Percentiles rank a stretch among this genome's conserved stretches.
These are phyloP conservation scores for Xylaria sp. DNA, from an alignment of 2,329 filamentous ascomycete genomes.

Conservation along the genomic window DNA sequence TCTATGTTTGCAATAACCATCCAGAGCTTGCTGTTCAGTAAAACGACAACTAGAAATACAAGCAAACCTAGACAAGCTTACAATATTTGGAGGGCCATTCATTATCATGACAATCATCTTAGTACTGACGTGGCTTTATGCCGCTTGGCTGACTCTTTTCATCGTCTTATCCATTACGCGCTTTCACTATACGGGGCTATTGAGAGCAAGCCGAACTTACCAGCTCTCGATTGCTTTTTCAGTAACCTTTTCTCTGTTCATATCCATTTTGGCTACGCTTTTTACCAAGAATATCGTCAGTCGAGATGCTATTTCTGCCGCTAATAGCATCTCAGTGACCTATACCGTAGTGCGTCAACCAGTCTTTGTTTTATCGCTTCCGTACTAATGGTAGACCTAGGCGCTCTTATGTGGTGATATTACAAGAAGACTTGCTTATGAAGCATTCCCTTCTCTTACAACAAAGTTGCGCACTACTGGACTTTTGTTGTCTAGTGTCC, in stretches of 20 bases:
- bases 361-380: neutral
- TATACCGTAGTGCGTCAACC: neutral
- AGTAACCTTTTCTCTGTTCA: neutral
- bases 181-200: neutral
- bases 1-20: too few species aligned
- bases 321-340: neutral
- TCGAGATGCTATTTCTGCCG: neutral
- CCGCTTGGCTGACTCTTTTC: neutral
- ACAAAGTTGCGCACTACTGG: constrained; percentile 3
- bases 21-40: too few species aligned
- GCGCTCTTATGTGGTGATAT: constrained; percentile 13
- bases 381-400: neutral
- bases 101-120: neutral
- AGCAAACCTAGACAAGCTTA: too few species aligned
- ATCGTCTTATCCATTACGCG: neutral
- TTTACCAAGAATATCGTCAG: too few species aligned
- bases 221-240: neutral
- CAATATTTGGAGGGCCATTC: too few species aligned
- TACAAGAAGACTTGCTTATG: constrained; percentile 11
- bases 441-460: neutral
- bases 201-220: neutral
- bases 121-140: neutral
- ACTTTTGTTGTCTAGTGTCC: neutral
- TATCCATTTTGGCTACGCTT: neutral
- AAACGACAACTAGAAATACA: too few species aligned